A percentile compares a stretch with the other conserved stretches of the same genome.
These are phyloP conservation scores for Chaetothyriales sp. DNA, from an alignment of 2,329 filamentous ascomycete genomes.

Conservation along the genomic window DNA sequence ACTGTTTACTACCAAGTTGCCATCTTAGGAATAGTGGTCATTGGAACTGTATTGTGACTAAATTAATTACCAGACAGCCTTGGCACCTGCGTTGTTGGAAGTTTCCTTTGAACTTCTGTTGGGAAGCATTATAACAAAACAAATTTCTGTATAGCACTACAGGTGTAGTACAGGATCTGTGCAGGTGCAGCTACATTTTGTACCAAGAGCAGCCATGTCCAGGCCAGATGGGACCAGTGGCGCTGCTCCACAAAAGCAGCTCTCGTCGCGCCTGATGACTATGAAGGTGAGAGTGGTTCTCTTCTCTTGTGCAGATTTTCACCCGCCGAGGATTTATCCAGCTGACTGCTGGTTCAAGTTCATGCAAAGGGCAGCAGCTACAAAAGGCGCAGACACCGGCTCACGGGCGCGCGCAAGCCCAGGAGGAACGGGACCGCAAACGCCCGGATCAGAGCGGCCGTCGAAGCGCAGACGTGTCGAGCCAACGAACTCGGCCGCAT, in stretches of 20 bases:
- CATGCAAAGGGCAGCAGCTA: constrained; percentile 14
- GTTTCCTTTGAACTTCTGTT: neutral
- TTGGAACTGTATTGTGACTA: too few relatives aligned
- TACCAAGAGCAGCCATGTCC: neutral
- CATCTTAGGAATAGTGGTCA: too few relatives aligned
- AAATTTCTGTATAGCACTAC: neutral
- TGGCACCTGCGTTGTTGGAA: too few relatives aligned
- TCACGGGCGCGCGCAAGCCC: constrained; percentile 2
- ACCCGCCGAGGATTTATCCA: neutral
- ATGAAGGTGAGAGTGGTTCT: constrained; percentile 13
- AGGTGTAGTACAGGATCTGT: neutral
- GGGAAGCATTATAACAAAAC: neutral
- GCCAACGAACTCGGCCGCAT: neutral
- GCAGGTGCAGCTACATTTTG: neutral
- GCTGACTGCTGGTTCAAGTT: constrained; percentile 7
- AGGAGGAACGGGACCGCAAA: constrained; percentile 5
- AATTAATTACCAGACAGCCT: too few relatives aligned
- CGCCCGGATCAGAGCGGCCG: constrained; percentile 10
- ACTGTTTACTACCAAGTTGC: too few relatives aligned
- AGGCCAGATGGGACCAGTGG: neutral
- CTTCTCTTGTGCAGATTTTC: neutral
- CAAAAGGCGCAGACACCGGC: constrained; percentile 2
- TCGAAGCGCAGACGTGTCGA: constrained; percentile 4
- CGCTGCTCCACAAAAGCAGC: constrained; percentile 9
- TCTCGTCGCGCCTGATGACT: constrained; percentile 17